Conservation (phyloP, 164 flowering plant species). For the Akebia trifoliata region DNA sequence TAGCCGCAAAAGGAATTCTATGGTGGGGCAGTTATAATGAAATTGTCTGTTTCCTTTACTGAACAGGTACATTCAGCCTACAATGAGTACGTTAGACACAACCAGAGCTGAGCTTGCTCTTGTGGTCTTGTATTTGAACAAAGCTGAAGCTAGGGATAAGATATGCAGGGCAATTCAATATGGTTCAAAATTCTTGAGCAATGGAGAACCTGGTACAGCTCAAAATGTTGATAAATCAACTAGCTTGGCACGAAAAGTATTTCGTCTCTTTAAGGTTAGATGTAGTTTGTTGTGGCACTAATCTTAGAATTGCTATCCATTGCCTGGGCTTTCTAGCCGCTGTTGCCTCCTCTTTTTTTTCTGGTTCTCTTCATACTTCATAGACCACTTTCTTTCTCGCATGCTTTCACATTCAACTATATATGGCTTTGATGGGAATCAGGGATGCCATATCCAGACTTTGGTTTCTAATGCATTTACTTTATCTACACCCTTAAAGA, state of each 20-base stretch:
- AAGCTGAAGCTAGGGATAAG: conserved; percentile 99
- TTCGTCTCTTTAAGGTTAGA: conserved; percentile 93
- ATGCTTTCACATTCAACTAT: not conserved
- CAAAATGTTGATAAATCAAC: conserved; percentile 94
- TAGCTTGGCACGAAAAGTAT: conserved; percentile 93
- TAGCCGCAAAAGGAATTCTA: too few species aligned
- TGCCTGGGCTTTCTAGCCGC: not conserved
- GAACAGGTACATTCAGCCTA: conserved; percentile 20
- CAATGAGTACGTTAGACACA: conserved; percentile 74
- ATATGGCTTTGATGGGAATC: not conserved
- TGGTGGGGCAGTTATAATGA: not conserved
- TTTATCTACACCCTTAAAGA: not conserved
- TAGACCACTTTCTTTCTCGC: not conserved
- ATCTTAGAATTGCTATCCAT: not conserved
- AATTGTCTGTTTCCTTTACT: not conserved
- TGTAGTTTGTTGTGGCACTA: not conserved
- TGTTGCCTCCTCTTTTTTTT: not conserved
- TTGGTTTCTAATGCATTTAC: not conserved
- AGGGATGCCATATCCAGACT: not conserved
- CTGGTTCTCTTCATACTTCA: not conserved
- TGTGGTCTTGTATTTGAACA: conserved; percentile 76
- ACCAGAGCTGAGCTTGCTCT: conserved; percentile 93
- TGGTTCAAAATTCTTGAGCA: conserved; percentile 91
- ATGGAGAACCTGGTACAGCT: conserved; percentile 94
- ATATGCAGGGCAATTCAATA: conserved; percentile 97